Conservation (phyloP, 345 rosid species). For the Garcia nutans region DNA sequence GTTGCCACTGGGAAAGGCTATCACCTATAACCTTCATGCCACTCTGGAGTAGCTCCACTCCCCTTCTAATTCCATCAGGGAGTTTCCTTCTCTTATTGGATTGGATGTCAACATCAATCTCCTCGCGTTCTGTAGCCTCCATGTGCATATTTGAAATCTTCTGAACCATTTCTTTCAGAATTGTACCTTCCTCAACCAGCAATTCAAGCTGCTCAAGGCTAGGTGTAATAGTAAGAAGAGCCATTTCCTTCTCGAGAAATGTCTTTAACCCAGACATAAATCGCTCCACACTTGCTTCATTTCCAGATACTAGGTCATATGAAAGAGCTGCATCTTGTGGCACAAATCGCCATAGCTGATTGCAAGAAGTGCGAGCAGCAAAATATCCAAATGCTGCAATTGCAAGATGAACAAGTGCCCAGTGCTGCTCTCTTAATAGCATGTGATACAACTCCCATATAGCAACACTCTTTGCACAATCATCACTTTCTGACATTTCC, state of each 20-base stretch:
- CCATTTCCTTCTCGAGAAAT: conserved; percentile 76
- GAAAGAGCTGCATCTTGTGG: conserved; percentile 83
- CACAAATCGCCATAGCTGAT: conserved; percentile 82
- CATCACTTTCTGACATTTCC: conserved; percentile 57
- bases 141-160: conserved; percentile 26
- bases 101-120: conserved; percentile 35
- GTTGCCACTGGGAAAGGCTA: conserved; percentile 62
- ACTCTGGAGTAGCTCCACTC: conserved; percentile 67
- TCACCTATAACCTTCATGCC: conserved; percentile 67
- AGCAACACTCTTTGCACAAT: conserved; percentile 59
- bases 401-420: conserved; percentile 78
- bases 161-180: conserved; percentile 44
- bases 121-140: conserved; percentile 29
- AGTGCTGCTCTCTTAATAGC: conserved; percentile 71
- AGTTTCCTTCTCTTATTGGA: conserved; percentile 75
- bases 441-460: conserved; percentile 78
- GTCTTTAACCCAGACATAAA: conserved; percentile 79
- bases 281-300: conserved; percentile 55
- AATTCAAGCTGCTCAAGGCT: conserved; percentile 48
- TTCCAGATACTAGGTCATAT: conserved; percentile 55
- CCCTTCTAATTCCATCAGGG: conserved; percentile 69
- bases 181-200: conserved; percentile 56
- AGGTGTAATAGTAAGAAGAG: conserved; percentile 40
- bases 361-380: conserved; percentile 75
- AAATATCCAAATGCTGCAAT: conserved; percentile 76